Conservation (phyloP, 1,284 basidiomycete genomes). For the Polyporus tsugae region DNA sequence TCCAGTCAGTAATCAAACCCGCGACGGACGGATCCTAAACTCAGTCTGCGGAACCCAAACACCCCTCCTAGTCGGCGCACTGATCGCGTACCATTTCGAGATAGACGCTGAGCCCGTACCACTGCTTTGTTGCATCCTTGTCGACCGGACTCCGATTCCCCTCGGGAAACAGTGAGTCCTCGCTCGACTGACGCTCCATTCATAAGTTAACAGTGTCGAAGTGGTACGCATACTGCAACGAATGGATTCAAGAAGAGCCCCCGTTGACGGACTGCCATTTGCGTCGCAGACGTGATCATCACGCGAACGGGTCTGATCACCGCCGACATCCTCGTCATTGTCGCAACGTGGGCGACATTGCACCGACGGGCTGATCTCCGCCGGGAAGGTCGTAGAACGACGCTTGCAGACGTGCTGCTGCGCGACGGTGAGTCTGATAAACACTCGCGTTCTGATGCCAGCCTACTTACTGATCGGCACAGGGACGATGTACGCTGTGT, state of each 20-base stretch:
- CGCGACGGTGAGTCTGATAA: neutral
- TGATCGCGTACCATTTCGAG: neutral
- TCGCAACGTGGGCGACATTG: neutral
- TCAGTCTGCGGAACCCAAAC: neutral
- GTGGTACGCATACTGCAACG: neutral
- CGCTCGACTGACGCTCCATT: neutral
- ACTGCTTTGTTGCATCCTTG: neutral
- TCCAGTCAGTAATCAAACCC: neutral
- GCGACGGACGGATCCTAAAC: neutral
- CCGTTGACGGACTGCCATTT: neutral
- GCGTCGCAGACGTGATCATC: neutral
- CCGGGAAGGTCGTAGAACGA: neutral
- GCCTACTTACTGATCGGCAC: neutral
- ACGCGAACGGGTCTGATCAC: neutral
- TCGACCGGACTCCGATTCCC: neutral
- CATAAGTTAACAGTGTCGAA: neutral
- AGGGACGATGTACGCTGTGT: neutral
- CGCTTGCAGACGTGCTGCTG: conserved; percentile 1
- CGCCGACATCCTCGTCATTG: neutral
- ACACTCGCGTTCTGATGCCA: neutral
- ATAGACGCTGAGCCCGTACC: neutral
- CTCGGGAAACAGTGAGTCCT: neutral
- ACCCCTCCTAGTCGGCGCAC: neutral
- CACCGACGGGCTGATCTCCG: neutral
- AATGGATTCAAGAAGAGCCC: no score